phyloP scores from a whole-genome alignment of 495 filamentous ascomycete genomes.

The Paragyromitra xinjiangensis region DNA sequence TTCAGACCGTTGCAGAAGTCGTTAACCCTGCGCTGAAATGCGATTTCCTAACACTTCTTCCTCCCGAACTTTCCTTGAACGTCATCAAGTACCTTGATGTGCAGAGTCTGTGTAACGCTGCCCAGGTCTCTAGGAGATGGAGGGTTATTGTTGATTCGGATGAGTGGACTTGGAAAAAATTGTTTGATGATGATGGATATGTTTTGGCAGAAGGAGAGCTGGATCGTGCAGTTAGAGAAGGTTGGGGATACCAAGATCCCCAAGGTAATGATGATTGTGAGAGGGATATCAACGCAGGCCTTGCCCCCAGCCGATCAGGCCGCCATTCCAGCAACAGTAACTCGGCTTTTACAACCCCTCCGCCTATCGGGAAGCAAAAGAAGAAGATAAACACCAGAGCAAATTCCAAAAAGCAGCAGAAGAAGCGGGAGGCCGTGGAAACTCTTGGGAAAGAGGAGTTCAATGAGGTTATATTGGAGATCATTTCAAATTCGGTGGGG shows the following conservation, averaged over 20 bases:
- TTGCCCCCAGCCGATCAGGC: constrained; percentile 37
- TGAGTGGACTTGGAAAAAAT: constrained; percentile 93
- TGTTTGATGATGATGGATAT: constrained; percentile 86
- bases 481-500: constrained; percentile 68
- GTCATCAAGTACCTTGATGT: constrained; percentile 86
- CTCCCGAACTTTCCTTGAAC: constrained; percentile 85
- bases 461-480: constrained; percentile 57
- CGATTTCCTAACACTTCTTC: constrained; percentile 85
- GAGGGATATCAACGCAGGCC: constrained; percentile 71
- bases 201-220: constrained; percentile 81
- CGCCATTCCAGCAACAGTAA: constrained; percentile 48
- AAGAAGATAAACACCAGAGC: constrained; percentile 62
- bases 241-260: constrained; percentile 99
- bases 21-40: constrained; percentile 97
- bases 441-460: constrained; percentile 57
- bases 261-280: constrained; percentile 78
- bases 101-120: constrained; percentile 86
- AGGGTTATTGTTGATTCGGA: constrained; percentile 86
- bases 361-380: constrained; percentile 58
- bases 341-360: constrained; percentile 54
- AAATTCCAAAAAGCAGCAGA: constrained; percentile 58
- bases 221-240: constrained; percentile 83
- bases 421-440: constrained; percentile 57
- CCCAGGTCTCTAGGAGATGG: constrained; percentile 95
- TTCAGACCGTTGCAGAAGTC: constrained; percentile 88